Conservation (phyloP, 208 protist genomes). For the Crithidia bombi region DNA sequence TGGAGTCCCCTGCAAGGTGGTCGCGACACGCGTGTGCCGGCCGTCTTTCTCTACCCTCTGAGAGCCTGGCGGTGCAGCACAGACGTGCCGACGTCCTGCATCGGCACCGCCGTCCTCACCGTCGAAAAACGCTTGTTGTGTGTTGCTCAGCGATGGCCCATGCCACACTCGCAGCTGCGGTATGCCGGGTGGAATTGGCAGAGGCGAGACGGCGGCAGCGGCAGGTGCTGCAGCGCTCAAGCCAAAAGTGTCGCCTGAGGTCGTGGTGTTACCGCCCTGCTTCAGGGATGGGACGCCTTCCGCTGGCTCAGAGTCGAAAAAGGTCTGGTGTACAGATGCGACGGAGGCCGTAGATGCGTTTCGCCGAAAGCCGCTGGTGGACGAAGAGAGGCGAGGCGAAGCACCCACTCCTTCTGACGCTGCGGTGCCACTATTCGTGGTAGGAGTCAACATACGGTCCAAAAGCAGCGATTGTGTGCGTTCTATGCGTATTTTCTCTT, state of each 20-base stretch:
- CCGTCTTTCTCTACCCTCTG: too few species aligned
- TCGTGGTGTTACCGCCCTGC: neutral
- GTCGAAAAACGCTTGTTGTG: constrained; percentile 19
- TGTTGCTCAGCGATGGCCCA: neutral
- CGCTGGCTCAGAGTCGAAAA: constrained; percentile 12
- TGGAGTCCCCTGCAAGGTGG: too few species aligned
- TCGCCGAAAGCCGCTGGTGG: neutral
- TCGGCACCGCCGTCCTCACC: neutral
- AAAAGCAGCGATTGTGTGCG: too few species aligned
- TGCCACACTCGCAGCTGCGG: constrained; percentile 6
- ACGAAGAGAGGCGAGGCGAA: neutral
- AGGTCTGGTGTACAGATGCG: constrained; percentile 30
- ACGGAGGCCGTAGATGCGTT: constrained; percentile 23
- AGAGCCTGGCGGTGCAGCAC: neutral
- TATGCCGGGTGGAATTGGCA: neutral
- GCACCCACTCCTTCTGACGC: neutral
- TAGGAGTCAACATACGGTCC: too few species aligned
- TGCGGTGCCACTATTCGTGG: neutral
- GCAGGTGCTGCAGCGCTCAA: neutral
- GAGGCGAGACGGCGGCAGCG: neutral
- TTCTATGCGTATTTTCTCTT: too few species aligned
- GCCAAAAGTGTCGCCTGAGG: neutral
- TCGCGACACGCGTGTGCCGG: too few species aligned
- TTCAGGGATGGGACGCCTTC: neutral
- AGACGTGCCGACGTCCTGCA: neutral